Base-by-base conservation (phyloP, 176 grass and related monocot genomes). In the Dendrocalamus sinicus region DNA sequence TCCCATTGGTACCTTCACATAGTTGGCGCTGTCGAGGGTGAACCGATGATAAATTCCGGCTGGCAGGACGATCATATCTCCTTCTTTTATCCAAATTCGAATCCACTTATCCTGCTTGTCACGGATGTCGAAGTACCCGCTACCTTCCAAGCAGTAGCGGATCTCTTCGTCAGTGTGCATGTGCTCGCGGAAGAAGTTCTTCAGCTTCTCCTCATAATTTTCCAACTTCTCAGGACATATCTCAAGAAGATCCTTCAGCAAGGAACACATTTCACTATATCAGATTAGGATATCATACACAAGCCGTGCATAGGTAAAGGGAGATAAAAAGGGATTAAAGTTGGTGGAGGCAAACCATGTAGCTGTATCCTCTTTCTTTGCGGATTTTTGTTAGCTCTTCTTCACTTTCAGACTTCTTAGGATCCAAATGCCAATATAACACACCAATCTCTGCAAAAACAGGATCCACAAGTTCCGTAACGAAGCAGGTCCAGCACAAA, bases 81-180 rank as follows among this genome's bases (percentile, higher is more conserved):
- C 96, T 26, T 88, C 91, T 82, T 90, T 93, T 52, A 98, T 92
- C 91, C 90, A 95, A 85, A 98, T 92, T 20, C 91, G 70, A 51
- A 98, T 84, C 96, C 93, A 98, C 9, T 57, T 81, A 80, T 98
- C 91, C 63, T 94, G 88, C 86, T 94, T 98, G 86, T 88, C 88
- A 8, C 84, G 93, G 63, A 95, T 78, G 54, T 95, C 96, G 70
- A 98, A 98, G 74, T 92, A 98, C 37, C 96, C 91, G 8, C 93
- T 88, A 67, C 96, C 93, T 61, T 91, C 93, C 85, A 98, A 89
- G 84, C 93, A 95, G 77, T 95, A 98, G 37, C 91, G 91, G 81
- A 95, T 98, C 91, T 95, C 96, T 87, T 98, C 96, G 3, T 95
- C 96, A 26, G 78, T 75, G 9, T 98, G 96, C 83, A 95, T 94